Conservation (phyloP, 768 basidiomycete genomes). For the Cantharellus anzutake region DNA sequence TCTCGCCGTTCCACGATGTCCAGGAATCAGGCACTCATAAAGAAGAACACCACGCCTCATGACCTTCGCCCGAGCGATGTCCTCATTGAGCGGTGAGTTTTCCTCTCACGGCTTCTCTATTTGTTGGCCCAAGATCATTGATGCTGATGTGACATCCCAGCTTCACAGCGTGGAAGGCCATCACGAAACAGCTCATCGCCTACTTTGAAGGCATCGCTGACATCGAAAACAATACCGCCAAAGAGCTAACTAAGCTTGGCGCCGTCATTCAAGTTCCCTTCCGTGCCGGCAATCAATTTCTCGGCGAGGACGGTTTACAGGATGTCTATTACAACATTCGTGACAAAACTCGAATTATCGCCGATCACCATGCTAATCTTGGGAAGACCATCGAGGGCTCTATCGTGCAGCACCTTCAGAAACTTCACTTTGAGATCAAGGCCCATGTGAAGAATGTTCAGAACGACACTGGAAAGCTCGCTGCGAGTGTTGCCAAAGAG, state of each 20-base stretch:
- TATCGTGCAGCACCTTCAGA: conserved; percentile 94
- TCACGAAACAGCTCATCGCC: conserved; percentile 82
- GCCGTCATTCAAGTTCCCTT: conserved; percentile 97
- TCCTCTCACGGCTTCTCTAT: not conserved
- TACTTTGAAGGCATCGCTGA: conserved; percentile 39
- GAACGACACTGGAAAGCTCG: conserved; percentile 88
- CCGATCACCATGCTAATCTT: conserved; percentile 77
- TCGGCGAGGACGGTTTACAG: conserved; percentile 94
- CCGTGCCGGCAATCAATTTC: conserved; percentile 85
- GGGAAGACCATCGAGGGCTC: conserved; percentile 92
- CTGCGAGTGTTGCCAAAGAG: conserved; percentile 80
- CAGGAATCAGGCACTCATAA: conserved; percentile 72
- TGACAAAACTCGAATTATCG: conserved; percentile 81
- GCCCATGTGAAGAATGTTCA: conserved; percentile 96
- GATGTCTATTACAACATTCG: conserved; percentile 86
- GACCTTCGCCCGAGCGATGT: conserved; percentile 88
- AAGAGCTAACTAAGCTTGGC: conserved; percentile 81
- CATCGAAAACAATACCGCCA: conserved; percentile 87
- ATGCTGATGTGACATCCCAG: conserved; percentile 14
- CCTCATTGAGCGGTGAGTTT: conserved; percentile 56
- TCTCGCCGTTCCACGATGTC: conserved; percentile 57
- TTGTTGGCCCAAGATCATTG: not conserved
- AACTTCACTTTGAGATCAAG: conserved; percentile 87
- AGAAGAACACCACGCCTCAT: conserved; percentile 80
- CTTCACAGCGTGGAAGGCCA: conserved; percentile 86